These are phyloP conservation scores for Fusarium verticillioides DNA, from an alignment of 2,329 filamentous ascomycete genomes.

Conservation along the genomic window DNA sequence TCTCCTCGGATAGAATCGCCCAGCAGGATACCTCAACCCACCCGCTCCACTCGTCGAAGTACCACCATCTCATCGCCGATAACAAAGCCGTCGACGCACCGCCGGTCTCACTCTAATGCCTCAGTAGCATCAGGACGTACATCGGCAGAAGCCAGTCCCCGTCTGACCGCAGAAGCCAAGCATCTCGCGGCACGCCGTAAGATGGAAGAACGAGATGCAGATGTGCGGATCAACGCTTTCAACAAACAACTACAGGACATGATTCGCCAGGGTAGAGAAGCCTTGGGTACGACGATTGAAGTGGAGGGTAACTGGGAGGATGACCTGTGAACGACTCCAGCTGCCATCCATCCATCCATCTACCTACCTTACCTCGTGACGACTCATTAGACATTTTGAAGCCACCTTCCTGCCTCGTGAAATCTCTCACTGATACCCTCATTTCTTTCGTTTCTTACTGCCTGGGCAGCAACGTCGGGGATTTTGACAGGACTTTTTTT, in stretches of 20 bases:
- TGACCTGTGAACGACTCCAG: constrained; percentile 36
- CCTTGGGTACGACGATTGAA: constrained; percentile 79
- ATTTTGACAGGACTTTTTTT: background rate
- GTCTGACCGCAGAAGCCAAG: constrained; percentile 74
- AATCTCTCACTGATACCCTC: constrained; percentile 36
- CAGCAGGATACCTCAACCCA: constrained; percentile 56
- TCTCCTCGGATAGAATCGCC: constrained; percentile 51
- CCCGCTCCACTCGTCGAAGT: constrained; percentile 21
- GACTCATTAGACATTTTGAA: constrained; percentile 9
- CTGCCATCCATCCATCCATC: constrained; percentile 1
- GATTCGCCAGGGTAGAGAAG: constrained; percentile 89
- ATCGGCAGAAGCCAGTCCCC: constrained; percentile 55
- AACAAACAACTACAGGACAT: constrained; percentile 84
- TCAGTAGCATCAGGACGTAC: constrained; percentile 54
- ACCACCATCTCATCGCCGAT: constrained; percentile 35
- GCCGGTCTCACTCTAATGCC: constrained; percentile 58
- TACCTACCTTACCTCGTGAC: background rate
- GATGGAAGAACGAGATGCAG: constrained; percentile 79
- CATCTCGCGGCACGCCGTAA: constrained; percentile 77
- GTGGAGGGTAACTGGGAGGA: constrained; percentile 61
- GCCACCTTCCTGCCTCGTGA: constrained; percentile 5
- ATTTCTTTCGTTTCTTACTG: constrained; percentile 12
- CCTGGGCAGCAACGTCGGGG: constrained; percentile 9
- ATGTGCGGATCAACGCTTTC: constrained; percentile 81
- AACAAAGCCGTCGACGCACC: constrained; percentile 45